Evolutionary conservation across 1,139 yeast genomes (phyloP), one percentile per base, ranked within the genome.

Genomic region (Suhomyces bokatorum): DNA sequence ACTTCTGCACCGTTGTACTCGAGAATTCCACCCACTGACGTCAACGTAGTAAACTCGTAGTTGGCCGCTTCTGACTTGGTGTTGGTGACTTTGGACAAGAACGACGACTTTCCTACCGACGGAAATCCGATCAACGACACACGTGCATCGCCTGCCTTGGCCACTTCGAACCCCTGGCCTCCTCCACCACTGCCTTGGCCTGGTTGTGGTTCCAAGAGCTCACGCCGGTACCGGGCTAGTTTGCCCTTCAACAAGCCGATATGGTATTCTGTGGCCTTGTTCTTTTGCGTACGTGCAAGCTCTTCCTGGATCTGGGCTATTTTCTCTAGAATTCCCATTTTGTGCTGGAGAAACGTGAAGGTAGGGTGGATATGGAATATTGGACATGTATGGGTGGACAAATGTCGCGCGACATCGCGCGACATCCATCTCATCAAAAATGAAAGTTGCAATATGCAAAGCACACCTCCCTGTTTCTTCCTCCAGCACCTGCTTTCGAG

Each of bases 181-280:
- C 86, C 84, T 9, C 87, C 83, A 10, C 87, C 76, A 8, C 87
- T 74, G 0, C 93, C 87, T 53, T 64, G 73, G 6, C 78, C 78
- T 2, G 93, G 87, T 44, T 88, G 85, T 12, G 97, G 98, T 55
- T 91, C 98, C 36, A 93, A 73, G 45, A 93, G 76, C 70, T 91
- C 97, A 59, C 95, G 85, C 58, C 98, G 81, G 59, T 87, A 87
- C 54, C 96, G 77, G n/a, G 99, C 99, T 40, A 93, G 77, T 64
- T 93, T 93, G 47, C 98, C 99, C 67, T 93, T 90, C 46, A 93
- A 73, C 32, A 91, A 79, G 53, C 99, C 98, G 59, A 93, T 77
- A 64, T 93, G 99, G 65, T 91, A 91, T 69, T 93, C 98, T 1
- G 99, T 93, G 53, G 99, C 99, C 70, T 93, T 93, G 63, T 93